A percentile compares a stretch with the other conserved stretches of the same genome.
Evolutionary conservation across 176 grass and related monocot species (phyloP).

Genomic region (Rhynchospora breviuscula): DNA sequence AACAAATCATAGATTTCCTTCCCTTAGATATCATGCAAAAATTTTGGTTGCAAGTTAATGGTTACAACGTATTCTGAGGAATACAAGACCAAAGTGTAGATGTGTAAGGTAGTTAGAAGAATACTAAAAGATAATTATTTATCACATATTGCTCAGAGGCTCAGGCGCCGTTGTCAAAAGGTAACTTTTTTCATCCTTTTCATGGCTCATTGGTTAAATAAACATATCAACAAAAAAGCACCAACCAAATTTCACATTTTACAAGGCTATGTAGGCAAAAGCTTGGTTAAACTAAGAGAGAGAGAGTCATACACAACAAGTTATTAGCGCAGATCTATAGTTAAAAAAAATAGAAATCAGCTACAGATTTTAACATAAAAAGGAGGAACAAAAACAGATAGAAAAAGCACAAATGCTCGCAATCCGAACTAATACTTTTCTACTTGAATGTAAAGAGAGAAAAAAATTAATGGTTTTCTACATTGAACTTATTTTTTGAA

Average conservation of each 20-base stretch:
- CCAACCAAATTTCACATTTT: neutral
- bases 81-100: neutral
- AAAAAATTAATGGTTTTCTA: neutral
- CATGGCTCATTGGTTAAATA: neutral
- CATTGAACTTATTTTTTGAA: neutral
- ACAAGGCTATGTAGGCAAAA: neutral
- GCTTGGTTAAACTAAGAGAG: neutral
- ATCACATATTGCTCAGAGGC: conserved; percentile 18
- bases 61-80: neutral
- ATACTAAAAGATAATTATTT: conserved; percentile 6
- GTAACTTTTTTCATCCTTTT: conserved; percentile 19
- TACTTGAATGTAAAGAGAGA: neutral
- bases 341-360: neutral
- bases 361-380: conserved; percentile 1
- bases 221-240: neutral
- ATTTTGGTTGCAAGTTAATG: neutral
- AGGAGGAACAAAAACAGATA: neutral
- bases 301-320: neutral
- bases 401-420: neutral
- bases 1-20: neutral
- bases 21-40: neutral
- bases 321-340: conserved; percentile 21
- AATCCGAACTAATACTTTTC: conserved; percentile 2
- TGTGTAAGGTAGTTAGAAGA: neutral
- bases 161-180: neutral